Evolutionary conservation across 2,329 filamentous ascomycete genomes (phyloP).

Genomic region (Ophiostoma sp.): DNA sequence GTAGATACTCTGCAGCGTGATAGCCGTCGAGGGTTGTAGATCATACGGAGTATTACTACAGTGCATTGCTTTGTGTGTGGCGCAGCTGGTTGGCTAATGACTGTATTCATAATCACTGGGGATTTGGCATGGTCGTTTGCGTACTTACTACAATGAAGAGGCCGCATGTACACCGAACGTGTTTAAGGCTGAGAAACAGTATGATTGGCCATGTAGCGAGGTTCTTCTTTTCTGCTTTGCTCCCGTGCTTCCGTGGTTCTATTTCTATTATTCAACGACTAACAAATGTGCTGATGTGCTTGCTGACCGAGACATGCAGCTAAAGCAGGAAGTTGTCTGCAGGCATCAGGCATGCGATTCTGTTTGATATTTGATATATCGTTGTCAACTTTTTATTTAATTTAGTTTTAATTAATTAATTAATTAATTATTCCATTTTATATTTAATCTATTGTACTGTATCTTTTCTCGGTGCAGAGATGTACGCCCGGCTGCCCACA

Average conservation of each 20-base stretch:
- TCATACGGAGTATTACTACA: not conserved
- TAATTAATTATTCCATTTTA: too few relatives aligned
- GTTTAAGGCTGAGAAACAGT: constrained; percentile 1
- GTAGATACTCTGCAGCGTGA: not conserved
- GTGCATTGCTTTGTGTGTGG: not conserved
- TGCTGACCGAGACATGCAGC: constrained; percentile 22
- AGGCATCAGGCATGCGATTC: not conserved
- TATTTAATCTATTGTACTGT: not conserved
- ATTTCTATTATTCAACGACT: constrained; percentile 5
- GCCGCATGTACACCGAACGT: not conserved
- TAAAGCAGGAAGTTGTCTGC: constrained; percentile 2
- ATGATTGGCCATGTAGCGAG: not conserved
- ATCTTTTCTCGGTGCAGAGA: not conserved
- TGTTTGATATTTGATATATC: not conserved
- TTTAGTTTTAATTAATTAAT: too few relatives aligned
- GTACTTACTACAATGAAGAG: not conserved
- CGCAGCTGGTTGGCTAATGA: constrained; percentile 9
- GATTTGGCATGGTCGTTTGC: not conserved
- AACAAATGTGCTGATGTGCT: not conserved
- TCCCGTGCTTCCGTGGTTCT: not conserved
- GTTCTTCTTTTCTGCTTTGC: not conserved
- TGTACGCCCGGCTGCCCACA: not conserved
- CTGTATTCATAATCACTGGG: not conserved
- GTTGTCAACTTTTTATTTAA: too few relatives aligned
- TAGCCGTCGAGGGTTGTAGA: not conserved